Evolutionary conservation across 164 flowering plant species (phyloP).

Genomic region (Cinnamomum chago): DNA sequence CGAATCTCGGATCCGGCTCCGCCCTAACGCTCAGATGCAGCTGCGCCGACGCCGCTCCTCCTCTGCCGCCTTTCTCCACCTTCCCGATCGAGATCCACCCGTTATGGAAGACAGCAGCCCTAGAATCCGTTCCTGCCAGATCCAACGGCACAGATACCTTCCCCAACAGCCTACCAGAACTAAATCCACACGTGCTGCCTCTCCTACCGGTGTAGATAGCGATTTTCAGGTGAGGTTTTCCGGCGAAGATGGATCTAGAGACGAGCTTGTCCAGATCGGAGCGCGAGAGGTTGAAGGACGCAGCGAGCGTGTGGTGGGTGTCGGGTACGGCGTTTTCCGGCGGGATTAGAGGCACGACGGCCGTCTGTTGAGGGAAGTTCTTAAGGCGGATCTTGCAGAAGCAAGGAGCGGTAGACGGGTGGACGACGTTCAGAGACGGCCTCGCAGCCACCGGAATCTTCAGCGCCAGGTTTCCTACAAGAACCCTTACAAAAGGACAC

Average conservation of each 20-base stretch:
- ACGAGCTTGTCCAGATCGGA: constrained; percentile 50
- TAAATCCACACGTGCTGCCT: constrained; percentile 68
- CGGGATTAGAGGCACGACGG: constrained; percentile 45
- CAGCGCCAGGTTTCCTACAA: constrained; percentile 60
- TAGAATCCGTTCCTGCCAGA: constrained; percentile 49
- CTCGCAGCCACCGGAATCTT: constrained; percentile 59
- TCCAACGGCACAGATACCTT: constrained; percentile 60
- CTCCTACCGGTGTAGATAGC: constrained; percentile 63
- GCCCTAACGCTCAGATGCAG: constrained; percentile 69
- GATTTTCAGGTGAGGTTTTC: constrained; percentile 40
- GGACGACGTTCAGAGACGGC: constrained; percentile 54
- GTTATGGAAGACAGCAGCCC: constrained; percentile 48
- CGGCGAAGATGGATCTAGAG: constrained; percentile 41
- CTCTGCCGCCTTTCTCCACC: constrained; percentile 22
- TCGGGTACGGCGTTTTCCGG: constrained; percentile 40
- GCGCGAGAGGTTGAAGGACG: constrained; percentile 60
- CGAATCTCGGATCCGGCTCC: constrained; percentile 95
- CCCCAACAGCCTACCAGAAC: constrained; percentile 74
- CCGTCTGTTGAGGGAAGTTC: constrained; percentile 49
- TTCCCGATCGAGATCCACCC: constrained; percentile 77
- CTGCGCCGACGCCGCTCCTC: constrained; percentile 35
- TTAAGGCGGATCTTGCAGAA: constrained; percentile 63
- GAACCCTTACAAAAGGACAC: constrained; percentile 69
- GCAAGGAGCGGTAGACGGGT: constrained; percentile 67
- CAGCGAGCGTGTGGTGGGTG: constrained; percentile 33